phyloP scores from a whole-genome alignment of 139 green algal species.

The Astrephomene gubernaculifera region DNA sequence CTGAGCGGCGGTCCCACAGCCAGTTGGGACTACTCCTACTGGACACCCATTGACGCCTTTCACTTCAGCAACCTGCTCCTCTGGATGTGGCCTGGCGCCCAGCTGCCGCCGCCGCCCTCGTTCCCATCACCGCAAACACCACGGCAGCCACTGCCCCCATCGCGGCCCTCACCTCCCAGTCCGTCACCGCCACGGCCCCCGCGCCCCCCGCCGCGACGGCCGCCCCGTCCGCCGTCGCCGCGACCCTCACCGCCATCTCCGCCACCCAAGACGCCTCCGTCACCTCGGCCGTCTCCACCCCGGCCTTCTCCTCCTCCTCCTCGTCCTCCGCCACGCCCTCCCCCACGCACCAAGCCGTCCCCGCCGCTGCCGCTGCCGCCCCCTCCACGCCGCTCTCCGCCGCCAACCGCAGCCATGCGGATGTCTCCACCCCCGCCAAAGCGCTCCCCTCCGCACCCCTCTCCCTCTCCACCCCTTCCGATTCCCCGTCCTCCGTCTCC shows the following conservation, averaged over 20 bases:
- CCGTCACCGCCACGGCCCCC: not conserved
- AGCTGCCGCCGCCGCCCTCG: not conserved
- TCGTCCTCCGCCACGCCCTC: no score
- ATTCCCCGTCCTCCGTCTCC: not conserved
- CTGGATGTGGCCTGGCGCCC: not conserved
- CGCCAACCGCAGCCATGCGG: no score
- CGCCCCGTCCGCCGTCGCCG: not conserved
- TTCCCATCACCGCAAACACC: not conserved
- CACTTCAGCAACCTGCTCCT: slow-evolving; percentile 37
- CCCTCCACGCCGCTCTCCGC: no score
- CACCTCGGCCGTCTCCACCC: not conserved
- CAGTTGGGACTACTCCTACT: slow-evolving; percentile 38
- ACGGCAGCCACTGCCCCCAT: not conserved
- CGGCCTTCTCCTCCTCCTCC: no score
- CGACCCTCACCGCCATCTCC: not conserved
- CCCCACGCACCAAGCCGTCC: no score
- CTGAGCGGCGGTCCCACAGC: slow-evolving; percentile 35
- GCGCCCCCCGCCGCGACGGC: not conserved
- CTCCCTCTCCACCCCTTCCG: not conserved
- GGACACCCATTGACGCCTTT: slow-evolving; percentile 45
- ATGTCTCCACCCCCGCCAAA: not conserved
- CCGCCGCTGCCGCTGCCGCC: no score
- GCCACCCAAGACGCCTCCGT: not conserved
- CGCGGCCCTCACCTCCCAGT: not conserved
- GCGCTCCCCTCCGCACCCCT: not conserved